phyloP scores from a whole-genome alignment of 768 basidiomycete species.

The Sistotremastrum niveocremeum region DNA sequence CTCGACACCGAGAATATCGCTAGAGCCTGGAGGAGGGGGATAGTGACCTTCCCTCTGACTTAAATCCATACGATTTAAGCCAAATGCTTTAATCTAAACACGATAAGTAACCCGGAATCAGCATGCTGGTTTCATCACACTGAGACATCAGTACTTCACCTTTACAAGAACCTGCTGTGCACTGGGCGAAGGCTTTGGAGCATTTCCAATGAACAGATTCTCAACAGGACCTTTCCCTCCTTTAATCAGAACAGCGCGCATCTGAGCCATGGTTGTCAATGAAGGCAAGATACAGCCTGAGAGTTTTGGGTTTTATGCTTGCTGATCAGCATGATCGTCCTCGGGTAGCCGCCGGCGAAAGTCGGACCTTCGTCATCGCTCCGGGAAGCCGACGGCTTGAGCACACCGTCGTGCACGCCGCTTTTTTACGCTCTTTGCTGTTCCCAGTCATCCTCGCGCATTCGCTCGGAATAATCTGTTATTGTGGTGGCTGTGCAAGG shows the following conservation, averaged over 20 bases:
- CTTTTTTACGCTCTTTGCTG: too few species aligned
- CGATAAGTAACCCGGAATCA: not conserved
- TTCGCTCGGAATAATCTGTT: too few species aligned
- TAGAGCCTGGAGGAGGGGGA: slow-evolving; percentile 63
- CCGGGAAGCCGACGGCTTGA: too few species aligned
- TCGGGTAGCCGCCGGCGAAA: too few species aligned
- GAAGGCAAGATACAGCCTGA: too few species aligned
- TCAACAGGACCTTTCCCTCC: slow-evolving; percentile 62
- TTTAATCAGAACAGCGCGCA: slow-evolving; percentile 74
- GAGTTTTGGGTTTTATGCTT: too few species aligned
- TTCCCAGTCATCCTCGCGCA: too few species aligned
- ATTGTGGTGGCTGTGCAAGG: too few species aligned
- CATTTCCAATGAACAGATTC: slow-evolving; percentile 66
- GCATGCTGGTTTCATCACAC: slow-evolving; percentile 5
- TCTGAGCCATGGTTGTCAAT: slow-evolving; percentile 18
- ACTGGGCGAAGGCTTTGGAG: slow-evolving; percentile 42
- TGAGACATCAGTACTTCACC: slow-evolving; percentile 23
- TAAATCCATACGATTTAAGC: slow-evolving; percentile 84
- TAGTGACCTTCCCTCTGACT: slow-evolving; percentile 59
- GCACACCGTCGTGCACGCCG: too few species aligned
- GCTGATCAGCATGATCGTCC: too few species aligned
- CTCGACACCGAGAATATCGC: slow-evolving; percentile 73
- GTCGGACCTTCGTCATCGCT: too few species aligned
- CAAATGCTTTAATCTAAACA: slow-evolving; percentile 61
- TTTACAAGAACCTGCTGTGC: slow-evolving; percentile 66